Evolutionary conservation across 1,284 basidiomycete genomes (phyloP).

Genomic region (Puccinia triticina): DNA sequence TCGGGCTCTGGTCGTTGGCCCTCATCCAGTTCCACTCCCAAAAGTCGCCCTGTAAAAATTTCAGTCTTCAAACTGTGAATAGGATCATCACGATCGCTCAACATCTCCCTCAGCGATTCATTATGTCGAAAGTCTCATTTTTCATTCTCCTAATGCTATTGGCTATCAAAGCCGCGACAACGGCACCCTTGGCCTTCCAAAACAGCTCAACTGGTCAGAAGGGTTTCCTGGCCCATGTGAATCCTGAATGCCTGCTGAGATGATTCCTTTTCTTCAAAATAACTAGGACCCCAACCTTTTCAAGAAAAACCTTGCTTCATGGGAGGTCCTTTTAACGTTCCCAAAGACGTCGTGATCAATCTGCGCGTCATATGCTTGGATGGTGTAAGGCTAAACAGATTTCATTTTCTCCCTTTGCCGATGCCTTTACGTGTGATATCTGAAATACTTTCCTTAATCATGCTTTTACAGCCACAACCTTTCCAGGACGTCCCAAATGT

Average conservation of each 20-base stretch:
- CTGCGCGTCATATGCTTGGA: not conserved
- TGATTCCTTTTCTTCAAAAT: not conserved
- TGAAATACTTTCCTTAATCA: not conserved
- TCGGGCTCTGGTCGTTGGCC: no score
- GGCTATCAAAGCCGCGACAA: not conserved
- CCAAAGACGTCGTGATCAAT: not conserved
- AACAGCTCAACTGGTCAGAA: not conserved
- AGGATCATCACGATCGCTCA: not conserved
- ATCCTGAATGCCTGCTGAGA: not conserved
- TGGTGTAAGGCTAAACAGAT: not conserved
- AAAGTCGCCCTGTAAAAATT: not conserved
- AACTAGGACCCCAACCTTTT: not conserved
- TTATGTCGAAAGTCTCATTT: not conserved
- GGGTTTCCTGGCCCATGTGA: not conserved
- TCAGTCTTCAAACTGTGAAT: no score
- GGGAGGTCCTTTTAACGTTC: not conserved
- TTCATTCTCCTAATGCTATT: not conserved
- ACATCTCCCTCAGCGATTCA: not conserved
- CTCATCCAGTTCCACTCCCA: no score
- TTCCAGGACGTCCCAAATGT: constrained; percentile 22
- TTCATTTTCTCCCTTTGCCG: not conserved
- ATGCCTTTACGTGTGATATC: not conserved
- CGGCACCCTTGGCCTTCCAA: not conserved
- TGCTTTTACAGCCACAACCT: not conserved
- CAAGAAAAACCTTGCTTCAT: constrained; percentile 7